Conservation (phyloP, 2,329 filamentous ascomycete genomes). For the Talaromyces funiculosus region DNA sequence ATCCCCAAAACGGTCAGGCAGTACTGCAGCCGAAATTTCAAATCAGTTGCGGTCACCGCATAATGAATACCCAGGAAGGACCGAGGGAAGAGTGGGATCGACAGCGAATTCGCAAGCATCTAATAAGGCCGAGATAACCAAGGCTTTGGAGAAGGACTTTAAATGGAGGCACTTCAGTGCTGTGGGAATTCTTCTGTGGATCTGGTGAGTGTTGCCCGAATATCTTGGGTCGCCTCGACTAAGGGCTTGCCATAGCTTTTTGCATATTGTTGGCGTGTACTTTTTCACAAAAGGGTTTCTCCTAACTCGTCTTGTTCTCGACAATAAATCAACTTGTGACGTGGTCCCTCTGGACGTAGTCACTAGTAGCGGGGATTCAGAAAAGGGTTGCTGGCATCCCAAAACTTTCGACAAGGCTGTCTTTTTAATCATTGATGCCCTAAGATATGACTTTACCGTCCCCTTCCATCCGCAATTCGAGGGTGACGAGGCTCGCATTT, state of each 20-base stretch:
- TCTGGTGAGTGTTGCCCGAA: slow-evolving; percentile 30
- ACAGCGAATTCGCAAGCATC: slow-evolving; percentile 17
- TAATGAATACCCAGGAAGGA: not conserved
- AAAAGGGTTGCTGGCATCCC: slow-evolving; percentile 88
- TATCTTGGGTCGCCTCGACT: not conserved
- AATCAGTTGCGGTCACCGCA: not conserved
- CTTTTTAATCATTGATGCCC: slow-evolving; percentile 82
- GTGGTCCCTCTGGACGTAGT: slow-evolving; percentile 55
- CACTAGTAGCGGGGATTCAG: slow-evolving; percentile 23
- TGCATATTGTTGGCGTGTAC: slow-evolving; percentile 77
- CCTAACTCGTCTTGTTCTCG: slow-evolving; percentile 74
- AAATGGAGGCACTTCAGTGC: slow-evolving; percentile 34
- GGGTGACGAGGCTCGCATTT: slow-evolving; percentile 53
- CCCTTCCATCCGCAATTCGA: slow-evolving; percentile 55
- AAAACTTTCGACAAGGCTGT: slow-evolving; percentile 90
- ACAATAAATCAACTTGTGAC: slow-evolving; percentile 67
- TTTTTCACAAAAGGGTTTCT: slow-evolving; percentile 95
- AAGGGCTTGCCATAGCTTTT: slow-evolving; percentile 42
- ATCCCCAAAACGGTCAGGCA: not conserved
- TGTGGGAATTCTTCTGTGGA: slow-evolving; percentile 35
- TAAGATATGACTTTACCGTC: slow-evolving; percentile 94
- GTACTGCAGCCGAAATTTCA: not conserved
- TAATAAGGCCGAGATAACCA: slow-evolving; percentile 25
- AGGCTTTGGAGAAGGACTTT: slow-evolving; percentile 33
- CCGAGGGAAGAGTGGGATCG: not conserved